Base-by-base conservation (phyloP, 768 basidiomycete genomes). In the Termitomyces sp. region DNA sequence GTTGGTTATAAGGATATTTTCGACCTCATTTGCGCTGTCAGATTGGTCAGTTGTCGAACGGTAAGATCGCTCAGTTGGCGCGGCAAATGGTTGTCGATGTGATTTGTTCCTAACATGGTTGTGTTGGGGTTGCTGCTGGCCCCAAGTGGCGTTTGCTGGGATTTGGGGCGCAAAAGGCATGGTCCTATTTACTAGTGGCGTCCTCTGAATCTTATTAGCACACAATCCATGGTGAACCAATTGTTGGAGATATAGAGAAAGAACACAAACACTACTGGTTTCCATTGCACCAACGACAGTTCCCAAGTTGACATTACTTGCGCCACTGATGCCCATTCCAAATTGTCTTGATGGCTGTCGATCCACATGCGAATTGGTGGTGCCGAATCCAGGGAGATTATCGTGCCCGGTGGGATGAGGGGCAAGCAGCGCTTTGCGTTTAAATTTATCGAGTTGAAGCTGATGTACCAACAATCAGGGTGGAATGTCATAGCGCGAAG, bases 371-470 rank as follows among this genome's bases (percentile, higher is more conserved):
- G 40, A 40, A 61, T 38, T 50, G n/a, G 55, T 55, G 7, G 55
- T 55, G 7, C 61, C 66, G 24, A 72, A 66, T 15, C 61, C 65
- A 20, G 55, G 49, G 28, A 60, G 49, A 52, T 44, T 63, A 18
- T 68, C 67, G 12, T 70, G 67, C 11, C 63, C 62, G 5, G 65
- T 38, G n/a, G 73, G 59, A 40, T 70, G 70, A 15, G 77, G 73
- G 2, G 78, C 85, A 24, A 94, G 83, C 18, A 94, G 79, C 15
- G 90, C 84, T 67, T 85, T 94, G 59, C 92, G 84, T 75, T 92
- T 94, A 65, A 92, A 81, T 69, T 90, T 92, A 70, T 94, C 92
- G 62, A 89, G 84, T 66, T 92, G 90, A 45, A 76, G 76, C 92
- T 93, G 44, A 46, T 12, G 28, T 35, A 12, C 24, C 35, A n/a